These are phyloP conservation scores for Avena eriantha DNA, from an alignment of 176 grass and related monocot genomes.

Conservation along the genomic window DNA sequence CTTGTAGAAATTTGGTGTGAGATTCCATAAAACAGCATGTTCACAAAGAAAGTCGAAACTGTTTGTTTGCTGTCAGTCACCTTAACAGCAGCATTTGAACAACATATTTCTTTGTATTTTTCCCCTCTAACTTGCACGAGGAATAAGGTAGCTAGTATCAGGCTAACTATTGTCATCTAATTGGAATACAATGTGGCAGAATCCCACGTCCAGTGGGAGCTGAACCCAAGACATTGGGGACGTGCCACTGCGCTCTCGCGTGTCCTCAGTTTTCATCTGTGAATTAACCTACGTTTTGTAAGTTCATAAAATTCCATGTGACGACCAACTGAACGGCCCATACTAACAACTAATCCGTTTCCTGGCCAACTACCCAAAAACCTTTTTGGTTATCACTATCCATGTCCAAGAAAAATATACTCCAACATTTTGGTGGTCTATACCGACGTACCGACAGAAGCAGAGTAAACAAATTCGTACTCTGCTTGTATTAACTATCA, in stretches of 20 bases:
- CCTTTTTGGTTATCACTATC: too few species aligned
- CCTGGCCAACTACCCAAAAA: too few species aligned
- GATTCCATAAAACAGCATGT: neutral
- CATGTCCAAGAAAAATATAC: too few species aligned
- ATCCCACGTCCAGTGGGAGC: neutral
- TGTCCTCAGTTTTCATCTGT: neutral
- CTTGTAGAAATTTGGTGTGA: neutral
- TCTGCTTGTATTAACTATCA: too few species aligned
- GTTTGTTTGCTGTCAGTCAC: neutral
- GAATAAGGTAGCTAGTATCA: neutral
- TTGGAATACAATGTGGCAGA: neutral
- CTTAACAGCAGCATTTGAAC: neutral
- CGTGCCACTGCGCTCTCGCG: neutral
- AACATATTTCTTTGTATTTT: neutral
- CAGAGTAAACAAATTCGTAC: too few species aligned
- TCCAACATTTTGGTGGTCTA: too few species aligned
- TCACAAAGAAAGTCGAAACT: neutral
- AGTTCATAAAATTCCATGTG: neutral
- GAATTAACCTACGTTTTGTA: neutral
- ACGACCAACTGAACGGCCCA: neutral
- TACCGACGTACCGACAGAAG: too few species aligned
- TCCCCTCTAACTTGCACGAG: neutral
- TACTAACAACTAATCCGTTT: neutral
- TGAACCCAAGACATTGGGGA: neutral
- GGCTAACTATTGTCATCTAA: neutral